These are phyloP conservation scores for Backusella morwellensis DNA, from an alignment of 192 early-diverging fungal genomes.

Conservation along the genomic window DNA sequence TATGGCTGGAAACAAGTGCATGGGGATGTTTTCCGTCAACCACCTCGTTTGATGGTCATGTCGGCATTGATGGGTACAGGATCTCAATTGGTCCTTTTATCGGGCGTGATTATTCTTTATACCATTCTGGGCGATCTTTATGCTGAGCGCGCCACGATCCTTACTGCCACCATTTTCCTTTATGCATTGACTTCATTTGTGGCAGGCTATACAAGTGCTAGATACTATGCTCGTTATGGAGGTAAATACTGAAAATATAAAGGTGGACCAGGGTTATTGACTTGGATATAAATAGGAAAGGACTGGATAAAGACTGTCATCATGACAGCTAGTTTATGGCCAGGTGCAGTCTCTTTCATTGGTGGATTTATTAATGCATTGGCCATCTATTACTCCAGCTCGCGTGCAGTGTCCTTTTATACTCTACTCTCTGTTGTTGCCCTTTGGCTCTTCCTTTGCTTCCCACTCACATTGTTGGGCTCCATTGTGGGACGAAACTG, in stretches of 20 bases:
- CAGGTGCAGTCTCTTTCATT: slow-evolving; percentile 52
- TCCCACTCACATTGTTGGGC: slow-evolving; percentile 71
- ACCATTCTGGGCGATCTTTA: slow-evolving; percentile 57
- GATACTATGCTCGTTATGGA: slow-evolving; percentile 67
- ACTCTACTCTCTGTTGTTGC: slow-evolving; percentile 66
- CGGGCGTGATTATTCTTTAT: slow-evolving; percentile 53
- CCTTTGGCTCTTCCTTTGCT: slow-evolving; percentile 70
- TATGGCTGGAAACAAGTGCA: slow-evolving; percentile 91
- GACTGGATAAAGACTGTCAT: slow-evolving; percentile 68
- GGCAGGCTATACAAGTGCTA: slow-evolving; percentile 64
- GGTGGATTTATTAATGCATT: slow-evolving; percentile 65
- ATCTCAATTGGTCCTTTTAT: slow-evolving; percentile 48
- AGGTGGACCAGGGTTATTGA: too few species aligned
- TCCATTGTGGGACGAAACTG: slow-evolving; percentile 68
- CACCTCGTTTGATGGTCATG: slow-evolving; percentile 59
- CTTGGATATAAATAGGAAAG: slow-evolving; percentile 39
- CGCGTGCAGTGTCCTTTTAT: slow-evolving; percentile 76
- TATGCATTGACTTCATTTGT: slow-evolving; percentile 73
- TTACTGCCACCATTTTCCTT: slow-evolving; percentile 76
- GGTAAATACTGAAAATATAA: slow-evolving; percentile 24
- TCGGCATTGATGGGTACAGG: slow-evolving; percentile 74
- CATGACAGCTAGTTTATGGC: slow-evolving; percentile 68
- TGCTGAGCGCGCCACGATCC: slow-evolving; percentile 68
- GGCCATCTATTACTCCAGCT: slow-evolving; percentile 70
- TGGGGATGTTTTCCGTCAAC: slow-evolving; percentile 81